A percentile compares a stretch with the other conserved stretches of the same genome.
These are phyloP conservation scores for Erythrobasidium hasegawianum DNA, from an alignment of 1,284 basidiomycete species.

Conservation along the genomic window DNA sequence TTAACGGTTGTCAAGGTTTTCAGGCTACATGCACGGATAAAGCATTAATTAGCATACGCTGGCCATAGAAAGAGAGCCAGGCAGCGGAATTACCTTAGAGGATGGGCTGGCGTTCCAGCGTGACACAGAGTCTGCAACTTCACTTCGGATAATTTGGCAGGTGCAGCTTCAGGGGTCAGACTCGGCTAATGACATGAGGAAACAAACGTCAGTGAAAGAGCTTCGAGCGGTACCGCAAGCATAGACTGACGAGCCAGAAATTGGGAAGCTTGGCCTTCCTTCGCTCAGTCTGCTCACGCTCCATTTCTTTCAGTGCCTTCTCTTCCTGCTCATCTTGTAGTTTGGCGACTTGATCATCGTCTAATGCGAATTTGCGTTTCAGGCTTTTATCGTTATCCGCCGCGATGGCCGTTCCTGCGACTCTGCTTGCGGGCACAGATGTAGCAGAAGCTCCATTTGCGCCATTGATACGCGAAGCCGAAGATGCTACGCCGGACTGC, in stretches of 20 bases:
- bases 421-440: background rate
- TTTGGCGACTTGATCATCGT: conserved; percentile 63
- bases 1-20: conserved; percentile 45
- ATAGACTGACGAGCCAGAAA: conserved; percentile 66
- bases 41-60: background rate
- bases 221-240: background rate
- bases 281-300: conserved; percentile 70
- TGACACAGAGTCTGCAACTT: conserved; percentile 82
- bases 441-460: background rate
- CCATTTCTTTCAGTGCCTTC: conserved; percentile 71
- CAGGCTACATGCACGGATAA: conserved; percentile 54
- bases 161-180: conserved; percentile 69
- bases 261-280: conserved; percentile 82
- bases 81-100: conserved; percentile 58
- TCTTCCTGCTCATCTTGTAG: conserved; percentile 76
- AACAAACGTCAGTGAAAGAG: background rate
- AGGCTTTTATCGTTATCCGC: conserved; percentile 52
- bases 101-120: conserved; percentile 67
- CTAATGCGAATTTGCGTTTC: conserved; percentile 74
- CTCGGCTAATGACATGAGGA: conserved; percentile 54
- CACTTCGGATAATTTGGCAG: conserved; percentile 67
- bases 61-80: too few relatives aligned
- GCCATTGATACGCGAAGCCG: conserved; percentile 2
- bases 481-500: conserved; percentile 55
- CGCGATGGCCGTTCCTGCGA: background rate